Conservation (phyloP, 1,284 basidiomycete genomes). For the Hemileia vastatrix region DNA sequence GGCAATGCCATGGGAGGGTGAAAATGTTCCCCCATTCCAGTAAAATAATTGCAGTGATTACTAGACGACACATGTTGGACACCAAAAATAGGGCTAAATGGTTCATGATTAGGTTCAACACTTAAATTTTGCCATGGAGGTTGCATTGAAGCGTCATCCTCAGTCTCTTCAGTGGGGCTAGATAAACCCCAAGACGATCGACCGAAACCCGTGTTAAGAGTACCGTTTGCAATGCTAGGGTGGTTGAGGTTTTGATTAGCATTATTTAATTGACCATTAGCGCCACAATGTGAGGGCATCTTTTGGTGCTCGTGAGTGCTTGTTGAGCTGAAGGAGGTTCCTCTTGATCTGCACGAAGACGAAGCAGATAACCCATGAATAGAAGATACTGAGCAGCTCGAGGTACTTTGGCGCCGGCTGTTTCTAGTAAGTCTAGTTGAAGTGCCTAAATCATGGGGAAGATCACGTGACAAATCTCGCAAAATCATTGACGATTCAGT, state of each 20-base stretch:
- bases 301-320: constrained; percentile 4
- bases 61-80: constrained; percentile 4
- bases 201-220: constrained; percentile 7
- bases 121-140: constrained; percentile 19
- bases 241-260: not conserved
- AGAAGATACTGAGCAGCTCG: constrained; percentile 14
- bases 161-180: constrained; percentile 10
- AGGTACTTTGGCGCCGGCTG: constrained; percentile 8
- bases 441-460: constrained; percentile 15
- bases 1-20: constrained; percentile 20
- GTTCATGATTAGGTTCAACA: constrained; percentile 7
- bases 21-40: constrained; percentile 14
- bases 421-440: constrained; percentile 19
- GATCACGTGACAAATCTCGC: too few relatives aligned
- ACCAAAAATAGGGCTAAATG: constrained; percentile 11
- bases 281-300: not conserved
- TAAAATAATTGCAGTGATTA: constrained; percentile 9
- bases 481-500: constrained; percentile 1
- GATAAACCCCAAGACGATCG: constrained; percentile 10
- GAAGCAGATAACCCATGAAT: not conserved
- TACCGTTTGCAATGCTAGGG: constrained; percentile 8
- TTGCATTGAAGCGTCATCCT: constrained; percentile 14
- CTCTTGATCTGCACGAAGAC: constrained; percentile 14
- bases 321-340: constrained; percentile 15
- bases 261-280: not conserved